These are phyloP conservation scores for Corinectria fuckeliana DNA, from an alignment of 2,329 filamentous ascomycete species.

Conservation along the genomic window DNA sequence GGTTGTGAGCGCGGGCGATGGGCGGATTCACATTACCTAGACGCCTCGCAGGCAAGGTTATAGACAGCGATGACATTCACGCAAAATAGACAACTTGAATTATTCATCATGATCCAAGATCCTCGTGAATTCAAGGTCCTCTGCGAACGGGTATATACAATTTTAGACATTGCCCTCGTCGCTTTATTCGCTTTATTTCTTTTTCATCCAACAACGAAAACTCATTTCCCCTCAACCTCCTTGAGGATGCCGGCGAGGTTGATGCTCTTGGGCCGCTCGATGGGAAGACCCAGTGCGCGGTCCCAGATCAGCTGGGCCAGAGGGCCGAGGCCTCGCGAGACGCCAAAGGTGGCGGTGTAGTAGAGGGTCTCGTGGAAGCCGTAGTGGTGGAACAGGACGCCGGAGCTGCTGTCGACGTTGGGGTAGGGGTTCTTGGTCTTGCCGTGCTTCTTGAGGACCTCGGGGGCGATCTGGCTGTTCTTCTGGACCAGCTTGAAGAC, in stretches of 20 bases:
- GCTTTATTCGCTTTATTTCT: slow-evolving; percentile 11
- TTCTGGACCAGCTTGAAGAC: slow-evolving; percentile 94
- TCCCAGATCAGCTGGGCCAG: slow-evolving; percentile 97
- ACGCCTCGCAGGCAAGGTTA: background rate
- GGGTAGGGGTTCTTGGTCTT: slow-evolving; percentile 99
- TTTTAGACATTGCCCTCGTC: slow-evolving; percentile 23
- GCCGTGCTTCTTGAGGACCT: slow-evolving; percentile 90
- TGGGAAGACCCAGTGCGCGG: slow-evolving; percentile 88
- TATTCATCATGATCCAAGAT: no score
- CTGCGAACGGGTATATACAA: slow-evolving; percentile 31
- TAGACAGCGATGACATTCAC: background rate
- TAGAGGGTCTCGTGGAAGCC: slow-evolving; percentile 97
- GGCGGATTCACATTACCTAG: background rate
- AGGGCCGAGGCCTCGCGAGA: slow-evolving; percentile 78
- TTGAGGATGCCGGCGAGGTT: slow-evolving; percentile 87
- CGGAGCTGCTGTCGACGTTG: slow-evolving; percentile 93
- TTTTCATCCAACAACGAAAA: slow-evolving; percentile 1
- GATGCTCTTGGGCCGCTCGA: slow-evolving; percentile 98
- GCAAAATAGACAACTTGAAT: background rate
- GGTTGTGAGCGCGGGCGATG: background rate
- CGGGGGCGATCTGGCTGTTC: slow-evolving; percentile 90
- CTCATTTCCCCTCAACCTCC: slow-evolving; percentile 57
- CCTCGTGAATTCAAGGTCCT: slow-evolving; percentile 23
- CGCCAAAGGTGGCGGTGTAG: slow-evolving; percentile 79
- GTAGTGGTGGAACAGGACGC: slow-evolving; percentile 97